Evolutionary conservation across 2,329 filamentous ascomycete species (phyloP).

Genomic region (Xylariaceae sp.): DNA sequence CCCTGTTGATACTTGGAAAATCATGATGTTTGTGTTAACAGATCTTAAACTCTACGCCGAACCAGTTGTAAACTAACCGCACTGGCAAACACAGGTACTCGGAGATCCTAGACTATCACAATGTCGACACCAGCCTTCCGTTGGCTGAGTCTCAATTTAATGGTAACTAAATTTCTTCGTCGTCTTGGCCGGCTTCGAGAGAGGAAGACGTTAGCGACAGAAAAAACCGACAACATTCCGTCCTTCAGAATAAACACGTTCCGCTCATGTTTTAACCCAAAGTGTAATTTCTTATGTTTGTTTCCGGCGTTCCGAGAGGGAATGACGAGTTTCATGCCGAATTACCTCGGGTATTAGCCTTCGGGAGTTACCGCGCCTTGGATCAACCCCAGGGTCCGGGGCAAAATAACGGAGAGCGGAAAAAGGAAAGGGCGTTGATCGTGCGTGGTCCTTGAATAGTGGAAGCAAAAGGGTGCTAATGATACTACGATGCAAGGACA

Average conservation of each 20-base stretch:
- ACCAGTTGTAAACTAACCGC: slow-evolving; percentile 21
- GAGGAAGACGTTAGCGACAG: slow-evolving; percentile 19
- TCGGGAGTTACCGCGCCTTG: slow-evolving; percentile 13
- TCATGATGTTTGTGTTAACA: slow-evolving; percentile 78
- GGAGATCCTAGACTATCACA: slow-evolving; percentile 97
- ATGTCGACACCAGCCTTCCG: slow-evolving; percentile 59
- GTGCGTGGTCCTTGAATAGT: slow-evolving; percentile 7
- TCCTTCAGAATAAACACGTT: slow-evolving; percentile 17
- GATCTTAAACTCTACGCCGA: neutral
- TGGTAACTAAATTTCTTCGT: slow-evolving; percentile 29
- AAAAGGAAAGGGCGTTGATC: slow-evolving; percentile 7
- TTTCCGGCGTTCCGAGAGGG: slow-evolving; percentile 29
- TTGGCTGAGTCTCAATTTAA: slow-evolving; percentile 37
- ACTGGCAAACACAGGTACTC: slow-evolving; percentile 66
- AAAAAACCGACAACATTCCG: slow-evolving; percentile 23
- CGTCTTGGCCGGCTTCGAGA: slow-evolving; percentile 15
- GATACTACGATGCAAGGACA: slow-evolving; percentile 8
- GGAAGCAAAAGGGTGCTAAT: slow-evolving; percentile 6
- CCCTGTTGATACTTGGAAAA: slow-evolving; percentile 99
- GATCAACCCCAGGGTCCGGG: neutral
- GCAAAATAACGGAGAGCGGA: slow-evolving; percentile 8
- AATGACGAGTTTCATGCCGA: slow-evolving; percentile 22
- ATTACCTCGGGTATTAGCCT: slow-evolving; percentile 14
- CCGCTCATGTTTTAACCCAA: slow-evolving; percentile 9
- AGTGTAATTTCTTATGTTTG: slow-evolving; percentile 22